Evolutionary conservation across 352 stramenopile species (phyloP).

Genomic region (Pythium scleroteichum): DNA sequence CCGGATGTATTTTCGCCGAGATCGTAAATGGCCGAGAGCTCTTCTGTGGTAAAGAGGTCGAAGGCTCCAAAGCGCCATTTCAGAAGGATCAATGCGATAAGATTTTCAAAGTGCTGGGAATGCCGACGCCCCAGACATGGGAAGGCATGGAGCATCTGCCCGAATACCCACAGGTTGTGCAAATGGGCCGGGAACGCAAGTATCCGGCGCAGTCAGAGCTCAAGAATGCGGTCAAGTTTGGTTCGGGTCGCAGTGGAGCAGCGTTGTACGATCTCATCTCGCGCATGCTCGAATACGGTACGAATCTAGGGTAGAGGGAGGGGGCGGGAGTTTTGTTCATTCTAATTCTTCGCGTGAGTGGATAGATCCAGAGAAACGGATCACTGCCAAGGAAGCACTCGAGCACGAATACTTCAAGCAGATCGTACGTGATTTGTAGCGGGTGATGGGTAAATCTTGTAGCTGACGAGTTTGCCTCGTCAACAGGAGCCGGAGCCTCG

Average conservation of each 20-base stretch:
- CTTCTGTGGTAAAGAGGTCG: slow-evolving; percentile 88
- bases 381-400: slow-evolving; percentile 90
- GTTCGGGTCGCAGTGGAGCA: slow-evolving; percentile 60
- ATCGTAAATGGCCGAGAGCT: slow-evolving; percentile 86
- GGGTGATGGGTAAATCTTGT: no score
- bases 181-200: slow-evolving; percentile 85
- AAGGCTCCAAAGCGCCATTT: slow-evolving; percentile 86
- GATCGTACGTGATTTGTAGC: slow-evolving; percentile 60
- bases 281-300: slow-evolving; percentile 82
- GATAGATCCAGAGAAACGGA: slow-evolving; percentile 45
- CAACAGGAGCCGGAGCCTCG: slow-evolving; percentile 76
- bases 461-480: background rate
- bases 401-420: slow-evolving; percentile 94
- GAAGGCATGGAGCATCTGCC: slow-evolving; percentile 81
- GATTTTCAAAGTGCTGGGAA: slow-evolving; percentile 90
- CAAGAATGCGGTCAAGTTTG: slow-evolving; percentile 86
- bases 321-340: background rate
- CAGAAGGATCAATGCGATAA: slow-evolving; percentile 91
- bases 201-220: slow-evolving; percentile 83
- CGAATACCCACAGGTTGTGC: slow-evolving; percentile 81
- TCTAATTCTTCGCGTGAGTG: background rate
- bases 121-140: slow-evolving; percentile 84
- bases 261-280: slow-evolving; percentile 80
- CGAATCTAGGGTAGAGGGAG: no score
- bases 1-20: slow-evolving; percentile 96